A percentile compares a stretch with the other conserved stretches of the same genome.
Conservation (phyloP, 1,139 yeast species). For the Spencermartinsiella ligniputridi region DNA sequence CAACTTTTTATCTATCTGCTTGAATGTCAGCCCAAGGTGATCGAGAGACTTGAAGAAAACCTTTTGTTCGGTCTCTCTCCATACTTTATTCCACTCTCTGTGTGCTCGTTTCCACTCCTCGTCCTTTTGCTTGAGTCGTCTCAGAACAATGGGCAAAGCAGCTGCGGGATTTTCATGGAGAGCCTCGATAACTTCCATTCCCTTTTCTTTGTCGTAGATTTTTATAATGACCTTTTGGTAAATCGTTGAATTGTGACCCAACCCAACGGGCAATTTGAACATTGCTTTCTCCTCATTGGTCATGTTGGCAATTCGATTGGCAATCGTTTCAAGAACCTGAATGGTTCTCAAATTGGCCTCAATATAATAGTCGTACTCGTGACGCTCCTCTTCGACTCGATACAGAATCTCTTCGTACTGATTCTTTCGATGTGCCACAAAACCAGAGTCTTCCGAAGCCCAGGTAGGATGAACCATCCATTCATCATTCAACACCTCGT, state of each 20-base stretch:
- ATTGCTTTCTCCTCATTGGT: constrained; percentile 78
- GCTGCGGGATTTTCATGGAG: constrained; percentile 91
- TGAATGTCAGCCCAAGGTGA: constrained; percentile 91
- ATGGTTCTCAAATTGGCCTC: constrained; percentile 93
- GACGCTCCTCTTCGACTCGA: constrained; percentile 95
- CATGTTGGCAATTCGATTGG: constrained; percentile 92
- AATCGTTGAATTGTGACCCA: constrained; percentile 91
- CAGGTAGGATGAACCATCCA: constrained; percentile 99
- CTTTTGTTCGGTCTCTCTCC: constrained; percentile 98
- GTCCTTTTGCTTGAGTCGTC: constrained; percentile 91
- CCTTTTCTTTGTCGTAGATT: constrained; percentile 89
- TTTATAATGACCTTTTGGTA: constrained; percentile 91
- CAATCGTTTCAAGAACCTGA: constrained; percentile 92
- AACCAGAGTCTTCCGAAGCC: constrained; percentile 99
- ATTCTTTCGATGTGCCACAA: constrained; percentile 94
- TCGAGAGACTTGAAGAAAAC: constrained; percentile 91
- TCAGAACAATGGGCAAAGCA: constrained; percentile 89
- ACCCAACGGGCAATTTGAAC: constrained; percentile 86
- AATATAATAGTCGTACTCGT: constrained; percentile 92
- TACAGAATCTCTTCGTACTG: constrained; percentile 95
- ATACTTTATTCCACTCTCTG: constrained; percentile 97
- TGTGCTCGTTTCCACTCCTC: constrained; percentile 99
- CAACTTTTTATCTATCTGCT: constrained; percentile 91
- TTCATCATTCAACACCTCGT: constrained; percentile 97
- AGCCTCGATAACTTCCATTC: constrained; percentile 93